Evolutionary conservation across 2,329 filamentous ascomycete species (phyloP), one percentile per base, ranked within the genome.

Genomic region (Mycogone perniciosa): DNA sequence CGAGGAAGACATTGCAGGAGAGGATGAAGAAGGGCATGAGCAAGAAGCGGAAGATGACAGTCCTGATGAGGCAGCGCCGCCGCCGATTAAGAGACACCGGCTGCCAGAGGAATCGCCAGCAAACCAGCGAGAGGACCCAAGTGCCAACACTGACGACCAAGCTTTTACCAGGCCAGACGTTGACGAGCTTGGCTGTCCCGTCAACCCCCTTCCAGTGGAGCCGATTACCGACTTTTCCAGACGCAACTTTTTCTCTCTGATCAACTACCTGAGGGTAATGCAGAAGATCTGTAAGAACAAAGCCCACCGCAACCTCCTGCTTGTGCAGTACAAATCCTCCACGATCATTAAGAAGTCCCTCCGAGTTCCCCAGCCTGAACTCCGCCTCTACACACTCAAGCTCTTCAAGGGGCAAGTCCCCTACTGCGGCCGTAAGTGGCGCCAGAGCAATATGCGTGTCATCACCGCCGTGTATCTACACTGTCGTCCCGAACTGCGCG

Each of bases 351-450:
- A 90, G 60, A 96, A 96, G 68, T 85, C 88, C 5, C 81, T 99
- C 11, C 92, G 93, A 59, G 86, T 96, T 26, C 92, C 92, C 0
- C 89, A 99, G 62, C 85, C 85, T 2, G 81, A 89, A 62, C 77
- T 99, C 38, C 84, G 93, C 5, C 83, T 96, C 40, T 97, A 97
- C 73, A 96, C 93, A 0, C 81, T 99, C 59, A 99, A 99, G 71
- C 79, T 99, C 0, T 97, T 97, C 83, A 99, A 99, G 70, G 93
- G 90, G 54, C 93, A 99, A 69, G 93, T 99, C 4, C 93, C 93
- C 1, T 99, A 96, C 74, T 97, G 92, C 68, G 92, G 93, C 26
- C 85, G 93, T 40, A 99, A 99, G 72, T 99, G 93, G 93, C 85
- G 93, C 10, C 93, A 97, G 72, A 85, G 84, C 60, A 97, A 99